Conservation (phyloP, 2,329 filamentous ascomycete species). For the Clarireedia sp. region DNA sequence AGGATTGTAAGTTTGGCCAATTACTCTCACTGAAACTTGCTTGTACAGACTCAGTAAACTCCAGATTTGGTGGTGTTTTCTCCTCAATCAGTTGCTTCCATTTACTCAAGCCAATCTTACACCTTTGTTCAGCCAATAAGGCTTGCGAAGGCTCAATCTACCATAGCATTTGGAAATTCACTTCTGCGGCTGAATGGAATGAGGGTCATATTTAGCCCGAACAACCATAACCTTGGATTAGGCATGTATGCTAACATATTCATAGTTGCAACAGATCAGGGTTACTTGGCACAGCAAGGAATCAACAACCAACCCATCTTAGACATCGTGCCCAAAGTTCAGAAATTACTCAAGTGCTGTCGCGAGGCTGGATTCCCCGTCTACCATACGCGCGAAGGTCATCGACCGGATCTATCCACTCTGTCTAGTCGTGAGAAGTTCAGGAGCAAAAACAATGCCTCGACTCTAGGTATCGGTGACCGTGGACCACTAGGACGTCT, state of each 20-base stretch:
- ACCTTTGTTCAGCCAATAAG: too few species aligned
- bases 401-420: constrained; percentile 47
- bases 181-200: background rate
- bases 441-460: constrained; percentile 44
- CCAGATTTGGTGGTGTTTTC: background rate
- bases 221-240: background rate
- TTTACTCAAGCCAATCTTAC: too few species aligned
- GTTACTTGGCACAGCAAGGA: constrained; percentile 41
- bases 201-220: background rate
- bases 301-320: constrained; percentile 34
- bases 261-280: constrained; percentile 2
- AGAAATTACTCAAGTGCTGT: constrained; percentile 34
- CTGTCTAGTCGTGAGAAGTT: constrained; percentile 45
- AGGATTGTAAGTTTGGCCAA: constrained; percentile 35
- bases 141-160: too few species aligned
- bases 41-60: background rate
- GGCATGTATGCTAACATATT: background rate
- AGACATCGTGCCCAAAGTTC: constrained; percentile 37
- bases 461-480: constrained; percentile 42
- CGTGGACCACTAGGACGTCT: constrained; percentile 49
- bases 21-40: background rate
- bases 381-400: constrained; percentile 45
- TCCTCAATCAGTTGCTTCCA: too few species aligned
- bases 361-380: constrained; percentile 35
- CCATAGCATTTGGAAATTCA: too few species aligned